Evolutionary conservation across 257 asterid genomes (phyloP).

Genomic region (Sherardia arvensis): DNA sequence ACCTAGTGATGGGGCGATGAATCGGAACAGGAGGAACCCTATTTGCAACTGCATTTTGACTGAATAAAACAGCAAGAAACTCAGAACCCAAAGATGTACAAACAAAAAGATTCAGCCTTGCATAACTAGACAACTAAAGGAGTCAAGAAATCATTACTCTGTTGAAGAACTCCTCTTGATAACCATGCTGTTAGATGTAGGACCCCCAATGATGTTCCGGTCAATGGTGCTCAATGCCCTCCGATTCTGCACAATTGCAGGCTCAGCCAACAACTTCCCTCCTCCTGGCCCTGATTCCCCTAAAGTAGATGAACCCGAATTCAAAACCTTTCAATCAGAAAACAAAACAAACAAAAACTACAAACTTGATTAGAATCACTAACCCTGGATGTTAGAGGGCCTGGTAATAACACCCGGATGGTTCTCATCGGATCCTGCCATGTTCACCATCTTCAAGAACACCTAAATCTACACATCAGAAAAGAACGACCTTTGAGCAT

Average conservation of each 20-base stretch:
- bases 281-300: constrained; percentile 35
- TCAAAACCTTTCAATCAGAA: background rate
- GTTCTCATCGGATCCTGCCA: constrained; percentile 75
- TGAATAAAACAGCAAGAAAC: constrained; percentile 17
- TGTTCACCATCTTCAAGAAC: constrained; percentile 21
- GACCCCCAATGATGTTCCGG: constrained; percentile 46
- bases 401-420: constrained; percentile 28
- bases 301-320: constrained; percentile 11
- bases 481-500: constrained; percentile 1
- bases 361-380: background rate
- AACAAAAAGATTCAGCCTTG: background rate
- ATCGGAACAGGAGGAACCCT: constrained; percentile 36
- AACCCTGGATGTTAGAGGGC: constrained; percentile 51
- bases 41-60: constrained; percentile 32
- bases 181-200: constrained; percentile 47
- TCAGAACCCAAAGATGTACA: background rate
- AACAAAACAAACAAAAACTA: no score
- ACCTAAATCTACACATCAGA: constrained; percentile 7
- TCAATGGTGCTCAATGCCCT: constrained; percentile 72
- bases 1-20: constrained; percentile 83
- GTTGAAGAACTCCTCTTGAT: constrained; percentile 48
- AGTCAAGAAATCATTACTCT: constrained; percentile 38
- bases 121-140: background rate
- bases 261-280: constrained; percentile 14
- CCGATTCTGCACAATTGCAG: constrained; percentile 39